These are phyloP conservation scores for Scenedesmus sp. DNA, from an alignment of 163 green algal species.

Conservation along the genomic window DNA sequence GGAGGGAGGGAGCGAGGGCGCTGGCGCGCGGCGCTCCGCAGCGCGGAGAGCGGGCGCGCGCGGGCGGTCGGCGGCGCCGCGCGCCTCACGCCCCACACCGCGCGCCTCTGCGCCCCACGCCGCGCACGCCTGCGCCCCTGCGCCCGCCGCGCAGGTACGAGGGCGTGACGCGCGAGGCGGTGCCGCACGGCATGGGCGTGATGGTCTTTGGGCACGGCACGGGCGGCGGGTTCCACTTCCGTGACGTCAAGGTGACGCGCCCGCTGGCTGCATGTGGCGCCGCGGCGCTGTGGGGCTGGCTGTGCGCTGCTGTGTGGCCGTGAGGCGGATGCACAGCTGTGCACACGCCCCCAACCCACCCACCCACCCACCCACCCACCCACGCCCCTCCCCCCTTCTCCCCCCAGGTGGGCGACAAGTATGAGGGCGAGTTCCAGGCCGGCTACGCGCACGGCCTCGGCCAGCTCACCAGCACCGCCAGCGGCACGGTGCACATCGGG, in stretches of 20 bases:
- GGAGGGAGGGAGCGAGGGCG: no score
- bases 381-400: no score
- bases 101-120: no score
- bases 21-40: no score
- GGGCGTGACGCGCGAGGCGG: conserved; percentile 79
- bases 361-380: no score
- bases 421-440: conserved; percentile 90
- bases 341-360: background rate
- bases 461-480: conserved; percentile 69
- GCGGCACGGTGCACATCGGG: conserved; percentile 82
- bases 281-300: conserved; percentile 73
- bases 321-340: background rate
- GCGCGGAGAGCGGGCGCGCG: no score
- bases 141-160: conserved; percentile 81
- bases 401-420: conserved; percentile 57
- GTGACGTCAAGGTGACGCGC: conserved; percentile 45
- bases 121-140: no score
- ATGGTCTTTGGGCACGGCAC: conserved; percentile 86
- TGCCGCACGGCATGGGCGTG: conserved; percentile 87
- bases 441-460: conserved; percentile 90
- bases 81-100: background rate
- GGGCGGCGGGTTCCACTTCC: conserved; percentile 80
- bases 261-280: no score
- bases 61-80: background rate
- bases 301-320: conserved; percentile 41